phyloP scores from a whole-genome alignment of 2,329 filamentous ascomycete species.

The Neonectria hederae region DNA sequence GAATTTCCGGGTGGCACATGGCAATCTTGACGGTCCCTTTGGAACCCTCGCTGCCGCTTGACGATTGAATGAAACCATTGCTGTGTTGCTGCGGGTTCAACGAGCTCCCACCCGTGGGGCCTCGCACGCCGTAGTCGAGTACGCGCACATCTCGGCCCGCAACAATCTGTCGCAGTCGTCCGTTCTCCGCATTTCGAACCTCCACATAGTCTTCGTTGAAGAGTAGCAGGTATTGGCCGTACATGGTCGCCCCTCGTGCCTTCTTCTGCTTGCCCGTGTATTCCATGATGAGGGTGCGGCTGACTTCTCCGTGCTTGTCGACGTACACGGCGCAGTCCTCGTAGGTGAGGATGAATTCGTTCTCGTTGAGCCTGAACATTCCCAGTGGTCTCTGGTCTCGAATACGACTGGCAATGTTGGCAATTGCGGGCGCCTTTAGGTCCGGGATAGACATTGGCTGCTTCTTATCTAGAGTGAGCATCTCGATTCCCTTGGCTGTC shows the following conservation, averaged over 20 bases:
- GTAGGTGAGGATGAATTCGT: conserved; percentile 93
- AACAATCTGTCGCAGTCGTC: conserved; percentile 91
- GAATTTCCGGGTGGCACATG: conserved; percentile 91
- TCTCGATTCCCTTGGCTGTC: conserved; percentile 91
- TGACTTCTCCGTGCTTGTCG: conserved; percentile 97
- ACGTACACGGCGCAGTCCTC: conserved; percentile 97
- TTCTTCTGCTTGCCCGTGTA: conserved; percentile 89
- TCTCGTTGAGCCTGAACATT: conserved; percentile 95
- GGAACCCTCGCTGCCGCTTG: conserved; percentile 56
- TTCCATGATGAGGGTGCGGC: conserved; percentile 94
- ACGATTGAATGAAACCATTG: conserved; percentile 48
- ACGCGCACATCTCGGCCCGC: conserved; percentile 89
- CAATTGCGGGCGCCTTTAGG: conserved; percentile 78
- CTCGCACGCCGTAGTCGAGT: conserved; percentile 82
- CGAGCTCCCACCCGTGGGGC: conserved; percentile 63
- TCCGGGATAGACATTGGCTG: conserved; percentile 94
- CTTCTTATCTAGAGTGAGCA: conserved; percentile 97
- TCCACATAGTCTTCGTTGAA: conserved; percentile 98
- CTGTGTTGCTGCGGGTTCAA: conserved; percentile 46
- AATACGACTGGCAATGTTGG: conserved; percentile 86
- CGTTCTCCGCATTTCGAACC: conserved; percentile 96
- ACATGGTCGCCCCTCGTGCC: conserved; percentile 86
- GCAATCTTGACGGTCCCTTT: conserved; percentile 89
- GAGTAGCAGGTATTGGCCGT: conserved; percentile 88
- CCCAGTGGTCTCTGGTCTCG: conserved; percentile 85